Percentiles rank a stretch among this genome's conserved stretches.
Conservation (phyloP, 306 rosid species). For the Argentina anserina region DNA sequence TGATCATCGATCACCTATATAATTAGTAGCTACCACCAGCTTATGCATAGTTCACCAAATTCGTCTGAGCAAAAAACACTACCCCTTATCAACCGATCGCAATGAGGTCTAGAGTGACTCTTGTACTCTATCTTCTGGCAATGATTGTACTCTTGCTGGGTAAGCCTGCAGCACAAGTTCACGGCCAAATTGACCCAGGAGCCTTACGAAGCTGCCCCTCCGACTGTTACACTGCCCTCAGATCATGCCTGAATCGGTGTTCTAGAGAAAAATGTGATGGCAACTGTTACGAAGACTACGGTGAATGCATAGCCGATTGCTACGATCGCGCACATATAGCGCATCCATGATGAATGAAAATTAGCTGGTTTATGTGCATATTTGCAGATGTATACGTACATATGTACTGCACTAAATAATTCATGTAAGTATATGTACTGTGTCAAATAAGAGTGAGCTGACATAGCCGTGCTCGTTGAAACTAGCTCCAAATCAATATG, state of each 20-base stretch:
- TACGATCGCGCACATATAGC: background rate
- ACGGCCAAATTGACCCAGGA: background rate
- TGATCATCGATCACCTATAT: background rate
- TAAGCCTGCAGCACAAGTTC: background rate
- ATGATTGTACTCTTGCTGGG: background rate
- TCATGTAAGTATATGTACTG: background rate
- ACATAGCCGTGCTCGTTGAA: no score
- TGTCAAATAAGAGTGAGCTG: background rate
- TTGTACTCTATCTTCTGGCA: background rate
- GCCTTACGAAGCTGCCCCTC: background rate
- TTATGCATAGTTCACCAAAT: background rate
- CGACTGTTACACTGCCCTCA: background rate
- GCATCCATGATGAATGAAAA: background rate
- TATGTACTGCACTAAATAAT: background rate
- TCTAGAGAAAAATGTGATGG: background rate
- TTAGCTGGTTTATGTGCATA: background rate
- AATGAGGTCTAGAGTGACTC: background rate
- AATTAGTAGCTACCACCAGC: background rate
- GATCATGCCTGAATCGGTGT: background rate
- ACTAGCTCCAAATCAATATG: no score
- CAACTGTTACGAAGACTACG: background rate
- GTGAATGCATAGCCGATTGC: background rate
- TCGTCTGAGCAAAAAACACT: background rate
- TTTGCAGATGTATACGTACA: background rate
- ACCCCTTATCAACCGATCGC: background rate